A percentile compares a stretch with the other conserved stretches of the same genome.
phyloP scores from a whole-genome alignment of 257 asterid genomes.

The Cordia subcordata region DNA sequence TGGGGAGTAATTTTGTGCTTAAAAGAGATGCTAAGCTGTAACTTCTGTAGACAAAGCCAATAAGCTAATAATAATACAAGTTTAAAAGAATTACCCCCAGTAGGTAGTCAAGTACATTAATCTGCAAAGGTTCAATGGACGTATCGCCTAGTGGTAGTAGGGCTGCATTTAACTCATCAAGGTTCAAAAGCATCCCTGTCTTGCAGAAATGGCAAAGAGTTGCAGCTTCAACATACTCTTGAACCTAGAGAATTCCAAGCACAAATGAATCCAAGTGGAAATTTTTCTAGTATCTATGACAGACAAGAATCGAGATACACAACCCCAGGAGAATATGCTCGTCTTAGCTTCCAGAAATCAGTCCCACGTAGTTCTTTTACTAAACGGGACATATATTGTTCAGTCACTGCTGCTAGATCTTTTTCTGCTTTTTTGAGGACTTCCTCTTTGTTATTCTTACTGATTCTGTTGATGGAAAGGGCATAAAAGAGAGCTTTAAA shows the following conservation, averaged over 20 bases:
- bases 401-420: conserved; percentile 69
- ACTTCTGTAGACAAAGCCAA: neutral
- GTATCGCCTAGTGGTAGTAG: conserved; percentile 57
- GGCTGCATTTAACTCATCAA: conserved; percentile 74
- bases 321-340: conserved; percentile 98
- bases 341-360: conserved; percentile 91
- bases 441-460: conserved; percentile 70
- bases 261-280: conserved; percentile 13
- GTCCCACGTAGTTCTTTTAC: conserved; percentile 82
- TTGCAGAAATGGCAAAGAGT: conserved; percentile 82
- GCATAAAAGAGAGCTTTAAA: conserved; percentile 7
- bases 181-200: conserved; percentile 64
- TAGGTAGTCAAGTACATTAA: conserved; percentile 72
- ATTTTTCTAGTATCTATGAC: conserved; percentile 1
- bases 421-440: conserved; percentile 74
- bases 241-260: conserved; percentile 48
- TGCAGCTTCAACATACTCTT: conserved; percentile 96
- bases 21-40: neutral
- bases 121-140: conserved; percentile 84
- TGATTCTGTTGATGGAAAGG: conserved; percentile 45
- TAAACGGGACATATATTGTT: conserved; percentile 59
- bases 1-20: too few relatives aligned
- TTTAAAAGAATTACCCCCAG: conserved; percentile 59
- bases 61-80: neutral
- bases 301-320: conserved; percentile 12